These are phyloP conservation scores for Penicillium taxi DNA, from an alignment of 495 filamentous ascomycete genomes.

Conservation along the genomic window DNA sequence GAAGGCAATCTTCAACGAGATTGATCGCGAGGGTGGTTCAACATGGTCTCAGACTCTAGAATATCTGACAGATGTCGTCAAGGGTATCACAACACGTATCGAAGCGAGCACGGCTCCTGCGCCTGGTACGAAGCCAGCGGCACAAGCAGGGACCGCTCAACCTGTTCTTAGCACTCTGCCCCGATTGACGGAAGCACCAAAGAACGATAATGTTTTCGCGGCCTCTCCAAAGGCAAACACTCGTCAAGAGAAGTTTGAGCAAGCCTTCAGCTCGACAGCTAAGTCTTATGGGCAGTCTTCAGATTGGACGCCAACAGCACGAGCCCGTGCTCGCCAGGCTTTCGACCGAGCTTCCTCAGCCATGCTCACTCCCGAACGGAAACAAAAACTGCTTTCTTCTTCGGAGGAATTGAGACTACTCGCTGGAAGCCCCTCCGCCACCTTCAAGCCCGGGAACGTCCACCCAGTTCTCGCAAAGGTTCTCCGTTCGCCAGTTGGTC, in stretches of 20 bases:
- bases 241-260: constrained; percentile 43
- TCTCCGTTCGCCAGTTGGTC: constrained; percentile 50
- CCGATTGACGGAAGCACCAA: constrained; percentile 44
- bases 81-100: constrained; percentile 57
- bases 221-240: constrained; percentile 38
- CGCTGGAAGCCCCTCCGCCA: constrained; percentile 22
- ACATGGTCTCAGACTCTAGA: constrained; percentile 73
- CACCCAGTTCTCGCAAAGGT: constrained; percentile 31
- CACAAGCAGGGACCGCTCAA: constrained; percentile 21
- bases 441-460: constrained; percentile 30
- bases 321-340: constrained; percentile 35
- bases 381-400: constrained; percentile 31
- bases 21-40: constrained; percentile 70
- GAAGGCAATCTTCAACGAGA: constrained; percentile 77
- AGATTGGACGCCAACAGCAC: constrained; percentile 39
- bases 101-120: constrained; percentile 47
- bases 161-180: constrained; percentile 42
- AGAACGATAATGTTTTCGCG: constrained; percentile 52
- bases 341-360: constrained; percentile 37
- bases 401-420: constrained; percentile 34
- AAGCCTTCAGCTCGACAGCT: constrained; percentile 45
- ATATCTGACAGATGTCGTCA: constrained; percentile 58
- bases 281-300: constrained; percentile 53
- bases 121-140: constrained; percentile 18
- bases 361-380: constrained; percentile 36